These are phyloP conservation scores for Leccinum uliginosum DNA, from an alignment of 768 basidiomycete species.

Conservation along the genomic window DNA sequence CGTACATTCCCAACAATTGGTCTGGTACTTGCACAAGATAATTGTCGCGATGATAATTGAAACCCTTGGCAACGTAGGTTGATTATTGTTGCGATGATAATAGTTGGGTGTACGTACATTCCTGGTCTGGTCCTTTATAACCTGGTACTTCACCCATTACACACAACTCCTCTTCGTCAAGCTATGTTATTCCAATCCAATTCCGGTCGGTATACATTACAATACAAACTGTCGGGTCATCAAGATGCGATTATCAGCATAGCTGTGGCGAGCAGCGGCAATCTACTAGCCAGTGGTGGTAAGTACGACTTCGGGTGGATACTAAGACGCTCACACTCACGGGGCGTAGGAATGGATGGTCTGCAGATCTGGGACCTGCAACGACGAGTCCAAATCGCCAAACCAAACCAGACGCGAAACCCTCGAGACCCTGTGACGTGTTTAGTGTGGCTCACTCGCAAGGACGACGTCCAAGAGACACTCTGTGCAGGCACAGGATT, in stretches of 20 bases:
- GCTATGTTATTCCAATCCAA: neutral
- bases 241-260: slow-evolving; percentile 4
- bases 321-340: neutral
- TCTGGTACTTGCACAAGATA: too few species aligned
- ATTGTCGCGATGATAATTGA: too few species aligned
- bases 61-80: too few species aligned
- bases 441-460: neutral
- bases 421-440: neutral
- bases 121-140: too few species aligned
- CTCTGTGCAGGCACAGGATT: neutral
- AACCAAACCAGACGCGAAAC: neutral
- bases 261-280: neutral
- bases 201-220: neutral
- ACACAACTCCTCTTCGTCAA: too few species aligned
- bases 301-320: neutral
- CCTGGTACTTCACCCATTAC: too few species aligned
- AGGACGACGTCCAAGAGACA: neutral
- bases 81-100: too few species aligned
- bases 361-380: neutral
- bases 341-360: neutral
- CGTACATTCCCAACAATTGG: too few species aligned
- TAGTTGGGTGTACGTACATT: too few species aligned
- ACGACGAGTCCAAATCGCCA: neutral
- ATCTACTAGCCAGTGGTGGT: slow-evolving; percentile 8
- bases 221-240: neutral